Base-by-base conservation (phyloP, 768 basidiomycete genomes). In the Leccinum fibrillosum region DNA sequence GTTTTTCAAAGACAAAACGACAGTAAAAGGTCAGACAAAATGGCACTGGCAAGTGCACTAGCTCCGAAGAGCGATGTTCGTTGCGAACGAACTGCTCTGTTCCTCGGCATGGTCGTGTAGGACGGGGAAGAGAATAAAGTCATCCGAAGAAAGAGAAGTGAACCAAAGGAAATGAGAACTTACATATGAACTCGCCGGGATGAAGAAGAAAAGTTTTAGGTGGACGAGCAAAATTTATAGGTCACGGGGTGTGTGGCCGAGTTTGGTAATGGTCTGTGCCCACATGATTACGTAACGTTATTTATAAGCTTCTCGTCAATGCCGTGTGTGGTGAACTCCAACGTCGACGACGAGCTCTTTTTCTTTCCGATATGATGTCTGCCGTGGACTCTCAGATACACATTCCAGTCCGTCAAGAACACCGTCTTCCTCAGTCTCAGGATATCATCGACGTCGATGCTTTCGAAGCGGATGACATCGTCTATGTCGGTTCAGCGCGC, bases 81-180 rank as follows among this genome's bases (percentile, higher is more conserved):
- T 85, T 86, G 85, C 84, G 84, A 87, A 88, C 84, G 81, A 79
- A 86, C 84, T 69, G 66, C 86, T 88, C 87, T 89, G 73, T 82
- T 78, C 72, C 88, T 89, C 88, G 84, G 78, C 89, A 90, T 86
- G 82, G 89, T 90, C 89, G 88, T 86, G 69, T 90, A 90, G 75
- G 88, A 86, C 88, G 88, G 88, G 88, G 88, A 90, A 90, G 88
- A 90, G 89, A 90, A 90, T 82, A 79, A 80, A 79, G 82, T 86
- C 88, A 89, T 89, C 86, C 59, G 17, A 56, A 61, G 44, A 61
- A 35, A 59, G 47, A 11, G 23, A 7, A 26, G 19, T 19, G 54
- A 32, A 32, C 5, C 10, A 45, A 45, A 49, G 28, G 19, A 1
- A 37, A 12, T 12, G 0, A 26, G 49, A 4, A 69, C 69, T 62